Percentiles rank a stretch among this genome's conserved stretches.
Evolutionary conservation across 441 rosid genomes (phyloP).

Genomic region (Populus hybrid): DNA sequence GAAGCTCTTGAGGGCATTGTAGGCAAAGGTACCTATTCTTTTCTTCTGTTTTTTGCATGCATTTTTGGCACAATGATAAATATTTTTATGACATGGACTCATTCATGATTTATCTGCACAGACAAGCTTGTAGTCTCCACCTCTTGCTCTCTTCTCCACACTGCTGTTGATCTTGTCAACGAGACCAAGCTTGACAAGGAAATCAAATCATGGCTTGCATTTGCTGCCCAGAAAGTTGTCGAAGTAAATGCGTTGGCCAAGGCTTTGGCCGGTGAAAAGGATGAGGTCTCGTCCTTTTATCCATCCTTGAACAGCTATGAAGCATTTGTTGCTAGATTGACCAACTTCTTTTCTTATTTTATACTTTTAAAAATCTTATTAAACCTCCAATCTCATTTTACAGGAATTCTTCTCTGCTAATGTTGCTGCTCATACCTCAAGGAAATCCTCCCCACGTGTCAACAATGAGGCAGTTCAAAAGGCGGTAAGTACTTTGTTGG

Average conservation of each 20-base stretch:
- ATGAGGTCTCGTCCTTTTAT: slow-evolving; percentile 49
- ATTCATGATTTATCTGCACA: slow-evolving; percentile 28
- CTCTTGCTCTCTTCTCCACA: slow-evolving; percentile 94
- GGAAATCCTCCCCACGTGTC: slow-evolving; percentile 89
- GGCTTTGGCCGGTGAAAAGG: slow-evolving; percentile 78
- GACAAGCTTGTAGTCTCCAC: slow-evolving; percentile 94
- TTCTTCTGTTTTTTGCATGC: not conserved
- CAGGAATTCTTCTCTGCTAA: slow-evolving; percentile 79
- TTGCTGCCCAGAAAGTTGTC: slow-evolving; percentile 94
- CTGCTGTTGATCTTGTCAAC: slow-evolving; percentile 87
- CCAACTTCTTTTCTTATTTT: not conserved
- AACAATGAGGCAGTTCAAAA: slow-evolving; percentile 90
- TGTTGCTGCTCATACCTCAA: slow-evolving; percentile 83
- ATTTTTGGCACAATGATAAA: not conserved
- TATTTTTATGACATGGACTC: not conserved
- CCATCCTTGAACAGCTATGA: not conserved
- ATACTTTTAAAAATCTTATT: not conserved
- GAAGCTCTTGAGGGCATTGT: slow-evolving; percentile 64
- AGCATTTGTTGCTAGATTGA: not conserved
- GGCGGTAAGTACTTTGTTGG: slow-evolving; percentile 57
- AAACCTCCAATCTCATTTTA: slow-evolving; percentile 1
- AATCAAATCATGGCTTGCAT: slow-evolving; percentile 94
- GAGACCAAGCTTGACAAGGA: slow-evolving; percentile 86
- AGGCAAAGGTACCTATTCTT: slow-evolving; percentile 63
- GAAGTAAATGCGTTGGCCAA: slow-evolving; percentile 93